A percentile compares a stretch with the other conserved stretches of the same genome.
phyloP scores from a whole-genome alignment of 2,329 filamentous ascomycete species.

The Sporothrix pallida region DNA sequence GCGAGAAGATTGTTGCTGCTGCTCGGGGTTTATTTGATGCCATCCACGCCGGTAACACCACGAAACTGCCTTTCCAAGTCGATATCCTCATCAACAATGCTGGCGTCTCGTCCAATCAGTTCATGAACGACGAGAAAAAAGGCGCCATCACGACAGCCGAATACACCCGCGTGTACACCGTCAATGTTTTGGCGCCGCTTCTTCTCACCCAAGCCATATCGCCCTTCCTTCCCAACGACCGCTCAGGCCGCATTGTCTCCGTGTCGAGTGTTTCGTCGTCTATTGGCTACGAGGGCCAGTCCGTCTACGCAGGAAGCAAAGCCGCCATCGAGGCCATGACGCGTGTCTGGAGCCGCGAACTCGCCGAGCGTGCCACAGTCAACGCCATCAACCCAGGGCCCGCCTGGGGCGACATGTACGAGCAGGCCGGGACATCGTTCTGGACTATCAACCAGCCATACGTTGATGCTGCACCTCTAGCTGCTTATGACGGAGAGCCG shows the following conservation, averaged over 20 bases:
- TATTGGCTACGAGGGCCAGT: slow-evolving; percentile 4
- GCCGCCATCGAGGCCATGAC: background rate
- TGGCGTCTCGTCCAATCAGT: background rate
- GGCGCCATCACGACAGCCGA: background rate
- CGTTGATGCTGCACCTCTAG: background rate
- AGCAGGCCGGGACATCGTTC: background rate
- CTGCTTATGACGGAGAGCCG: background rate
- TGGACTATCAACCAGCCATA: background rate
- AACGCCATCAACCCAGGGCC: slow-evolving; percentile 1
- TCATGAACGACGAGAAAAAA: background rate
- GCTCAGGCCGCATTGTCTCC: background rate
- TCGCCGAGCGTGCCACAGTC: slow-evolving; percentile 1
- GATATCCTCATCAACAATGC: slow-evolving; percentile 16
- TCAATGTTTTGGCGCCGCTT: background rate
- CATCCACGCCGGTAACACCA: background rate
- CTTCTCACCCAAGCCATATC: background rate
- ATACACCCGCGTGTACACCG: background rate
- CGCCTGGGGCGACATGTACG: background rate
- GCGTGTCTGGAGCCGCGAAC: slow-evolving; percentile 8
- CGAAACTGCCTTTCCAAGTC: background rate
- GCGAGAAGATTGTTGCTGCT: background rate
- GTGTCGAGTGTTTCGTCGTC: background rate
- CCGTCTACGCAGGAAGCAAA: slow-evolving; percentile 1
- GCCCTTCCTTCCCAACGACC: background rate
- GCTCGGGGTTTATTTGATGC: background rate